Evolutionary conservation across 345 rosid genomes (phyloP), one percentile per base, ranked within the genome.

Genomic region (Hypericum perforatum): DNA sequence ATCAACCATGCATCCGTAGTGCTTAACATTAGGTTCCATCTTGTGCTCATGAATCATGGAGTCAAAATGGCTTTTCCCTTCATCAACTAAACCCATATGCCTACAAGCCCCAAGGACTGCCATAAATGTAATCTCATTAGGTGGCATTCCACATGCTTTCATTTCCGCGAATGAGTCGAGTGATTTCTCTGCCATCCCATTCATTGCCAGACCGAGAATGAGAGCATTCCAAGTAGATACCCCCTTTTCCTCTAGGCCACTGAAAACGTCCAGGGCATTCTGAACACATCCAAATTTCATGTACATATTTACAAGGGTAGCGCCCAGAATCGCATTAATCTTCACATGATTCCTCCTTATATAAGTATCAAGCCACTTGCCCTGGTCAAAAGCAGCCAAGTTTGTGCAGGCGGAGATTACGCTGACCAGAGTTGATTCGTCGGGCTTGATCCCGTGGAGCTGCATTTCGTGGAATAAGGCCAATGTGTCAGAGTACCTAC

Each of bases 1-100:
- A 64, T 82, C 89, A 62, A 82, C 82, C 89, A 82, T 74, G 65
- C 85, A 82, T 67, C 89, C 89, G 45, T 82, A 82, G 57, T 82
- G 89, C 74, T 82, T 79, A 13, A 69, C 60, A 50, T 75, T 79
- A 12, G 85, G 82, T 61, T 72, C 77, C 48, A 82, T 63, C 53
- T 46, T 54, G 51, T 66, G 60, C 12, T 79, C 79, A n/a, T 55
- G 46, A 52, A 67, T 53, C 85, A 82, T 76, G 53, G 80, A 64
- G 58, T 59, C 67, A 39, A 79, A 82, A 50, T 69, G 57, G 36
- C 16, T 36, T 36, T 63, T 63, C 5, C 85, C 85, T 55, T 82
- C 80, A 9, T 79, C 69, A 8, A 79, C 85, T 45, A 79, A 61
- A 9, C 89, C 85, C 75, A 68, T 77, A 61, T 82, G 85, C 43